Evolutionary conservation across 352 stramenopile species (phyloP).

Genomic region (Pythium grandisporangium): DNA sequence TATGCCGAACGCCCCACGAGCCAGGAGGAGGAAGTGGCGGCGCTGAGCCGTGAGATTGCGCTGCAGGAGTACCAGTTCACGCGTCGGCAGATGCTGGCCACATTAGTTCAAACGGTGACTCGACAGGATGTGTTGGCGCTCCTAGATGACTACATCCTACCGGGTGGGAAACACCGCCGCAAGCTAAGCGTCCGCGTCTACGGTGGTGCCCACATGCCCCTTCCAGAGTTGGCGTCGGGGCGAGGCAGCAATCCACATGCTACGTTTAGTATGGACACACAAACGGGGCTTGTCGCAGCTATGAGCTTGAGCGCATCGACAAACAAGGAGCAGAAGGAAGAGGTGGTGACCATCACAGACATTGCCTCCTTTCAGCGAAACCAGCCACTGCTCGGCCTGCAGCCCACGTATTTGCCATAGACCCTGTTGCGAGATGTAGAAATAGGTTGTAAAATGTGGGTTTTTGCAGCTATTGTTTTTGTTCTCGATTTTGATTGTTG

Average conservation of each 20-base stretch:
- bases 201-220: constrained; percentile 7
- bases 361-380: constrained; percentile 8
- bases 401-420: too few species aligned
- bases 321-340: not conserved
- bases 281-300: constrained; percentile 4
- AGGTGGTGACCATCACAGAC: constrained; percentile 1
- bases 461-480: too few species aligned
- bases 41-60: constrained; percentile 51
- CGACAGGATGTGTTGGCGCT: constrained; percentile 49
- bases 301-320: not conserved
- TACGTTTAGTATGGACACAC: not conserved
- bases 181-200: constrained; percentile 58
- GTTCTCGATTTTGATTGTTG: too few species aligned
- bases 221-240: not conserved
- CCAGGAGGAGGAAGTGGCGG: constrained; percentile 46
- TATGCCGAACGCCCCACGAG: constrained; percentile 68
- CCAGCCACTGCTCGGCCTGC: constrained; percentile 8
- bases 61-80: constrained; percentile 70
- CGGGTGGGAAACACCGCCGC: constrained; percentile 14
- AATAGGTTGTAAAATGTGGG: too few species aligned
- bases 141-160: constrained; percentile 43
- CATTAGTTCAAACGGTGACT: constrained; percentile 30
- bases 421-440: too few species aligned
- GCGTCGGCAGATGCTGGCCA: constrained; percentile 23
- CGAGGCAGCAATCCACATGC: not conserved